Conservation (phyloP, 2,329 filamentous ascomycete genomes). For the Penicillium sp. region DNA sequence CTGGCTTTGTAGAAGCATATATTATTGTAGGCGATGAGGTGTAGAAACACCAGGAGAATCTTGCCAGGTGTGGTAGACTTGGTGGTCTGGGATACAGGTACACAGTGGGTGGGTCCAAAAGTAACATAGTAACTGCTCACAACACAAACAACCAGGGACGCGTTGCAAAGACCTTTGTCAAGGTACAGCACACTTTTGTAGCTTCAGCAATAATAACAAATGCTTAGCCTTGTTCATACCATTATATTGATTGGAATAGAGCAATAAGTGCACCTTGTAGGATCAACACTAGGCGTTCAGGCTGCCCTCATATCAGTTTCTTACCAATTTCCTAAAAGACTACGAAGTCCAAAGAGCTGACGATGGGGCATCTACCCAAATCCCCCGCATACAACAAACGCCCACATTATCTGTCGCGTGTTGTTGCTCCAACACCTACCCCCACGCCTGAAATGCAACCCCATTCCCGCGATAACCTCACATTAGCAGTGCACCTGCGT, state of each 20-base stretch:
- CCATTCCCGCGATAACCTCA: not conserved
- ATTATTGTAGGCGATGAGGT: no score
- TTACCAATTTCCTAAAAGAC: not conserved
- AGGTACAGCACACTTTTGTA: no score
- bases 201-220: no score
- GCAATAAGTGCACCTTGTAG: no score
- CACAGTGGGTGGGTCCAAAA: not conserved
- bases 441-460: not conserved
- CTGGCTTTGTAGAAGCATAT: no score
- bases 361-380: not conserved
- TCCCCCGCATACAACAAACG: not conserved
- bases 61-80: not conserved
- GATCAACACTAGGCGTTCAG: no score
- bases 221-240: no score
- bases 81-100: not conserved
- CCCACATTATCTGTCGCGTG: not conserved
- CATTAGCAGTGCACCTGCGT: not conserved
- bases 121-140: not conserved
- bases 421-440: not conserved
- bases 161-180: no score
- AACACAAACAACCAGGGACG: not conserved
- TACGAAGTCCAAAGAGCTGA: not conserved
- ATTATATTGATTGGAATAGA: no score
- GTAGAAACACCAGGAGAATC: not conserved
- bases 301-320: no score